Base-by-base conservation (phyloP, 805 yeast genomes). In the Candida glaebosa region DNA sequence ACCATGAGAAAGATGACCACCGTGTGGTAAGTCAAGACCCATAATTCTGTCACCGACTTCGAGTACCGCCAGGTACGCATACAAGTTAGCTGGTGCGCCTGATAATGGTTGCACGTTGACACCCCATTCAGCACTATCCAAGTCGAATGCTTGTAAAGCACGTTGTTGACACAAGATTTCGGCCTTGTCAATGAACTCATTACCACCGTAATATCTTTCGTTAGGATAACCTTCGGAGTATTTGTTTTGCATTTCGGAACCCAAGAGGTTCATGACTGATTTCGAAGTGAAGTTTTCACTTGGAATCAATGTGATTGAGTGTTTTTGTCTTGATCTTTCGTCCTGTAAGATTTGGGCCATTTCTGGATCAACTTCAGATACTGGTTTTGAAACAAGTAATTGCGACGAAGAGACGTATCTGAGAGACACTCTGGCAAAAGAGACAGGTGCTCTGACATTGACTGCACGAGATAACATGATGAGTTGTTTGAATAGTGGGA, bases 161-260 rank as follows among this genome's bases (percentile, higher is more conserved):
- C 99, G 78, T 55, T 81, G 76, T 69, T 89, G 96, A 71, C 98
- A 91, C 44, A 91, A 71, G 10, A 80, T 65, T 73, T 91, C 99
- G 57, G 87, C 88, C 71, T 81, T 76, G 71, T 91, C 99, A 57
- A 91, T 91, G 69, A 81, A 84, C 69, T 91, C 89, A 62, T 91
- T 91, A 65, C 99, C 99, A 66, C 99, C 99, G 63, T 91, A 91
- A 74, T 91, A 91, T 65, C 99, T 82, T 49, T 89, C 96, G 52
- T 96, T 96, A 32, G 99, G 99, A 69, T 91, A 91, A 50, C 98
- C 98, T 69, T 91, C 99, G 8, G 97, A 89, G 71, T 91, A 91
- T 73, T 91, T 91, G 79, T 91, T 91, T 67, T 87, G 90, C 96
- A 91, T 88, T 62, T 87, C 96, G 19, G 96, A 85, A 50, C 98